Percentiles rank a stretch among this genome's conserved stretches.
These are phyloP conservation scores for Tephrocybe sp. DNA, from an alignment of 768 basidiomycete species.

Conservation along the genomic window DNA sequence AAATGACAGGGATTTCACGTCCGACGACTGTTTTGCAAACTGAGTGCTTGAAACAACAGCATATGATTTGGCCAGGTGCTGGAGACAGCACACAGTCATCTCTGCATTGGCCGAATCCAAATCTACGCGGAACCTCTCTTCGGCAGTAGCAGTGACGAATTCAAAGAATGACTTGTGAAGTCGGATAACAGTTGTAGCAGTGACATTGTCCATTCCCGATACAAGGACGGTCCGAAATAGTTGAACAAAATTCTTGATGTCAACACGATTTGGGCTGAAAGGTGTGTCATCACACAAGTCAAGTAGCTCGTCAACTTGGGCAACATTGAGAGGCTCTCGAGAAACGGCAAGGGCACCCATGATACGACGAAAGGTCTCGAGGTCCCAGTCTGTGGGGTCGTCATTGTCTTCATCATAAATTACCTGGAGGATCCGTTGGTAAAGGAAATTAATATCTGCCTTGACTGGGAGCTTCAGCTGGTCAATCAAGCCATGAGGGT, in stretches of 20 bases:
- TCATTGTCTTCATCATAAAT: not conserved
- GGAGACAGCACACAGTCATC: not conserved
- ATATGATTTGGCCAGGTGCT: not conserved
- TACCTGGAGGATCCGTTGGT: not conserved
- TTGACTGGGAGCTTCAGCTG: conserved; percentile 2
- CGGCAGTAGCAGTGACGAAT: not conserved
- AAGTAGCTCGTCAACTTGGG: not conserved
- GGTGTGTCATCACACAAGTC: not conserved
- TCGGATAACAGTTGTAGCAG: not conserved
- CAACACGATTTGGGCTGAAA: not conserved
- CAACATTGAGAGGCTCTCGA: not conserved
- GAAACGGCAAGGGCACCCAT: not conserved
- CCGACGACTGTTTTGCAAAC: not conserved
- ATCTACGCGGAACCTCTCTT: not conserved
- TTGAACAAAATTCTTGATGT: not conserved
- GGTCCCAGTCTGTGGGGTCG: not conserved
- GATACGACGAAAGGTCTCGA: not conserved
- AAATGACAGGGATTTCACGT: not conserved
- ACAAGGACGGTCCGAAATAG: not conserved
- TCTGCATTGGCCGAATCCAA: not conserved
- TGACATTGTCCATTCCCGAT: not conserved
- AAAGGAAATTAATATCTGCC: conserved; percentile 13
- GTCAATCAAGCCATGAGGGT: conserved; percentile 10
- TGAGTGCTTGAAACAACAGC: not conserved
- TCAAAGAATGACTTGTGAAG: not conserved